Evolutionary conservation across 768 basidiomycete species (phyloP), one percentile per base, ranked within the genome.

Genomic region (Austroboletus eburneus): DNA sequence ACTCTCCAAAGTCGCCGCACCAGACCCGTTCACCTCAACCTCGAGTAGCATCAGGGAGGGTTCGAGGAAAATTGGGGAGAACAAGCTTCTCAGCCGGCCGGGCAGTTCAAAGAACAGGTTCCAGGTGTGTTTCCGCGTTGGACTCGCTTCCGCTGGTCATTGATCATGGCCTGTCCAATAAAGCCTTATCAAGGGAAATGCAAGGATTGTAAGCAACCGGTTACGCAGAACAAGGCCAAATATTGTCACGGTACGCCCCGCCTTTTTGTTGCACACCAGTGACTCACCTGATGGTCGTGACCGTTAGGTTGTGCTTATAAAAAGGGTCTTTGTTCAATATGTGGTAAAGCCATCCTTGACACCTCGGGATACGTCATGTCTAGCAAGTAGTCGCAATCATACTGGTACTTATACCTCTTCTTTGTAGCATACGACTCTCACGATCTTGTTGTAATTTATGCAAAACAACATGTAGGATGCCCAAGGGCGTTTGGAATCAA

Each of bases 1-100:
- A 90, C 78, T 90, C 45, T 91, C 88, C 47, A 91, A 88, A 66
- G 77, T 92, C 37, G 90, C 90, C 46, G 90, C 90, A 3, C 91
- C 90, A 39, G 90, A 92, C 70, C 90, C 90, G 33, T 92, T 91
- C 69, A 77, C 75, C 25, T 76, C 87, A 10, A 83, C 84, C 38
- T 82, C 85, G 2, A 68, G 69, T 41, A 80, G 81, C 52, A 85
- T 90, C 69, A 90, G 85, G 70, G 84, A 85, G 16, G 88, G 88
- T 39, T 78, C 82, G 24, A 77, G 90, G 52, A 90, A 78, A 66
- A 78, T 91, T 33, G 87, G 85, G 50, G 89, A 88, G 74, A 91
- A 91, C 72, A 90, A 90, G 72, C 78, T 91, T 23, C 70, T 88
- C 37, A 72, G 73, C 44, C 76, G 84, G 29, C 83, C 83, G 24